Percentiles rank a stretch among this genome's conserved stretches.
These are phyloP conservation scores for Calonectria pauciramosa DNA, from an alignment of 2,329 filamentous ascomycete species.

Conservation along the genomic window DNA sequence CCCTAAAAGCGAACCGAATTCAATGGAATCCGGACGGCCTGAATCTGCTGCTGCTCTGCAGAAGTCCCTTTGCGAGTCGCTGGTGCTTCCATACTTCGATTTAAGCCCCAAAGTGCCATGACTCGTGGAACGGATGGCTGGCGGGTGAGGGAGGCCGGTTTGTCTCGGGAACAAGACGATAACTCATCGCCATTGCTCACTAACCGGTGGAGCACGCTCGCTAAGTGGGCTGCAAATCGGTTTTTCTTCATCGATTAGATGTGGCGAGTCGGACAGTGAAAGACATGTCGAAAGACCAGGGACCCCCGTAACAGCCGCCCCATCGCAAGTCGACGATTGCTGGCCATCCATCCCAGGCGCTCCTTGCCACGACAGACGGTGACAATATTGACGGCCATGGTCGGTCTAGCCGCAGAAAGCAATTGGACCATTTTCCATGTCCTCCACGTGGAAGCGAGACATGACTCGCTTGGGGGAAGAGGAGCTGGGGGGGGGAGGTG, in stretches of 20 bases:
- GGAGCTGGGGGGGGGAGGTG: constrained; percentile 2
- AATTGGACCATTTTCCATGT: constrained; percentile 24
- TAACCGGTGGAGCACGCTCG: background rate
- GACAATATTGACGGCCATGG: constrained; percentile 23
- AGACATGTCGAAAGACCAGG: constrained; percentile 10
- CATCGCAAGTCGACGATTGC: background rate
- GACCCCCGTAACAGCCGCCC: background rate
- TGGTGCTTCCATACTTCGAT: background rate
- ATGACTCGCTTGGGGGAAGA: constrained; percentile 30
- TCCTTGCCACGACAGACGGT: constrained; percentile 11
- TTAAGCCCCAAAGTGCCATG: background rate
- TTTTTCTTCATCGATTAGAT: constrained; percentile 13
- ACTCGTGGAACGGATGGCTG: background rate
- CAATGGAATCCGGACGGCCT: background rate
- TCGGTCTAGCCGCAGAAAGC: background rate
- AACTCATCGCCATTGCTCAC: background rate
- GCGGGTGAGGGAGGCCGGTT: background rate
- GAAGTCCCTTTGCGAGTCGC: background rate
- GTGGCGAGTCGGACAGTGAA: background rate
- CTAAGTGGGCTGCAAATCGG: constrained; percentile 13
- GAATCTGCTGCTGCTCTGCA: background rate
- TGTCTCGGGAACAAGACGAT: constrained; percentile 9
- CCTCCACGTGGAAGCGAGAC: constrained; percentile 36
- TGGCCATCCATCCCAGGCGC: background rate
- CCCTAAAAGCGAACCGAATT: background rate